Evolutionary conservation across 1,139 yeast genomes (phyloP).

Genomic region (Eremothecium gossypii): DNA sequence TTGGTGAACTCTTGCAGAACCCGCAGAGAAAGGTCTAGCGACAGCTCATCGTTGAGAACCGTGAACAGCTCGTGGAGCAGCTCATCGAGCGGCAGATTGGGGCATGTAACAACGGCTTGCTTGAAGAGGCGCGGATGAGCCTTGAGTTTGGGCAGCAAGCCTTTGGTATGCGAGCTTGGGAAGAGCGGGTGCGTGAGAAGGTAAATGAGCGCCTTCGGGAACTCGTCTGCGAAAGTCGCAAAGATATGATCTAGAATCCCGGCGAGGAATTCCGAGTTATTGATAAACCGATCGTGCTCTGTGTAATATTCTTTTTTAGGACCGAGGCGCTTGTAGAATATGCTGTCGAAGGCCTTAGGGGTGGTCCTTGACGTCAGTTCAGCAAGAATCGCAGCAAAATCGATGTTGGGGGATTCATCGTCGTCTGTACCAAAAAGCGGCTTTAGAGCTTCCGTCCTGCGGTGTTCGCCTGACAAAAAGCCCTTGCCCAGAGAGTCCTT

Average conservation of each 20-base stretch:
- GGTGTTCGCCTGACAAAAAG: constrained; percentile 24
- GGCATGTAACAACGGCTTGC: constrained; percentile 75
- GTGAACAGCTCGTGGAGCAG: constrained; percentile 48
- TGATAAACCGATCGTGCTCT: constrained; percentile 56
- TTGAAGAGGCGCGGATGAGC: constrained; percentile 55
- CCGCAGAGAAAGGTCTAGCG: constrained; percentile 60
- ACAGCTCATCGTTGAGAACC: constrained; percentile 52
- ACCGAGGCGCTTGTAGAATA: constrained; percentile 26
- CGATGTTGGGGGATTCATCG: constrained; percentile 12
- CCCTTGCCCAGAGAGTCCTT: constrained; percentile 69
- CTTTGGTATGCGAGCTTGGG: constrained; percentile 51
- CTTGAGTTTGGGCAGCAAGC: constrained; percentile 44
- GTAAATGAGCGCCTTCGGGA: constrained; percentile 62
- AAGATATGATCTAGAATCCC: constrained; percentile 41
- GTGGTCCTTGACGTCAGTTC: constrained; percentile 14
- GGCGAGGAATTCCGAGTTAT: constrained; percentile 48
- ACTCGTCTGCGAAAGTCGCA: constrained; percentile 16
- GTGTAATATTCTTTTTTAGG: constrained; percentile 43
- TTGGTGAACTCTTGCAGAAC: constrained; percentile 47
- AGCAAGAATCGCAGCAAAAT: constrained; percentile 24
- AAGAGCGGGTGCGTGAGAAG: constrained; percentile 80
- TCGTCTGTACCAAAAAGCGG: constrained; percentile 17
- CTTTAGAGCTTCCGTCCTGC: constrained; percentile 16
- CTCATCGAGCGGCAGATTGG: constrained; percentile 55
- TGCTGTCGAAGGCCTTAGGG: constrained; percentile 22